Conservation (phyloP, 2,329 filamentous ascomycete genomes). For the Niveomyces coronatus region DNA sequence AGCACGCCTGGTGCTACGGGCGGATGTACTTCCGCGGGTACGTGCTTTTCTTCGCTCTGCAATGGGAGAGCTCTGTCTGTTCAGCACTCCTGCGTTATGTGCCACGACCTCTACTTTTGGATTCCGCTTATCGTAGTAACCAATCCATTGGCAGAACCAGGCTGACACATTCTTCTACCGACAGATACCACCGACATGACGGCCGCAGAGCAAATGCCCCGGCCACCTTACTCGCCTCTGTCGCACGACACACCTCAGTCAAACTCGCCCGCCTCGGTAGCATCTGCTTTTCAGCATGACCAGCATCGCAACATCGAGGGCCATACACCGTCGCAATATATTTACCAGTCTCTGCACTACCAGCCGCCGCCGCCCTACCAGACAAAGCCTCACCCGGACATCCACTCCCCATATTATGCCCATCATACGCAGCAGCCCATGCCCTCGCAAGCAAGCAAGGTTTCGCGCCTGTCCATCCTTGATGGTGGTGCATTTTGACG, state of each 20-base stretch:
- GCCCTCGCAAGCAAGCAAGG: slow-evolving; percentile 48
- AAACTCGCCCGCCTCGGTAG: slow-evolving; percentile 86
- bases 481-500: background rate
- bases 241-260: slow-evolving; percentile 89
- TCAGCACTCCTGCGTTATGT: too few relatives aligned
- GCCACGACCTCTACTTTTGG: too few relatives aligned
- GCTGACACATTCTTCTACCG: too few relatives aligned
- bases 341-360: slow-evolving; percentile 75
- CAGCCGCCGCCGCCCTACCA: slow-evolving; percentile 50
- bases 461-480: background rate
- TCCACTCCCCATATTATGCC: slow-evolving; percentile 52
- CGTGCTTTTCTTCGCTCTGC: too few relatives aligned
- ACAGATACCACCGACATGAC: slow-evolving; percentile 55
- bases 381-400: slow-evolving; percentile 53
- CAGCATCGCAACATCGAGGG: slow-evolving; percentile 82
- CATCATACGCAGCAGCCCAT: slow-evolving; percentile 47
- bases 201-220: slow-evolving; percentile 59
- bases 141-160: too few relatives aligned
- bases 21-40: slow-evolving; percentile 81
- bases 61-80: too few relatives aligned
- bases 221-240: slow-evolving; percentile 77
- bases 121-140: too few relatives aligned
- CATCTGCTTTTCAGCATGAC: slow-evolving; percentile 80
- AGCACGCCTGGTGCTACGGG: slow-evolving; percentile 71
- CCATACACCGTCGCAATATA: slow-evolving; percentile 66